A percentile compares a stretch with the other conserved stretches of the same genome.
Evolutionary conservation across 1,284 basidiomycete genomes (phyloP).

Genomic region (Macrocybe sp.): DNA sequence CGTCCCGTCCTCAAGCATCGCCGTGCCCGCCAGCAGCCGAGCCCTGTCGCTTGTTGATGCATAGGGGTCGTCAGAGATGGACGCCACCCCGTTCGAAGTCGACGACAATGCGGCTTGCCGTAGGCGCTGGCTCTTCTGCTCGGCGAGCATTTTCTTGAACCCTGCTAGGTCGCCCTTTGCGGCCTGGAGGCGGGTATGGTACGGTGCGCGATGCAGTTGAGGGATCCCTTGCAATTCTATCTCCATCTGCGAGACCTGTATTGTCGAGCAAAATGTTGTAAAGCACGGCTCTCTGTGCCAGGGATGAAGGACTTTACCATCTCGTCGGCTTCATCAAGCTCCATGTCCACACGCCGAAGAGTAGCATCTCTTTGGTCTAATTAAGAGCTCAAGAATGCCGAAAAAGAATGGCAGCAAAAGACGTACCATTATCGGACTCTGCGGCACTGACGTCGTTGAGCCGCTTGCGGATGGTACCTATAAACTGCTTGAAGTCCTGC

Average conservation of each 20-base stretch:
- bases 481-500: constrained; percentile 73
- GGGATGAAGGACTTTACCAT: constrained; percentile 53
- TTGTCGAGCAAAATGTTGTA: background rate
- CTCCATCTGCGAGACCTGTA: constrained; percentile 96
- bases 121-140: constrained; percentile 51
- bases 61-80: constrained; percentile 80
- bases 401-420: background rate
- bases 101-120: constrained; percentile 59
- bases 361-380: constrained; percentile 82
- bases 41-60: constrained; percentile 62
- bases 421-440: constrained; percentile 23
- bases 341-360: constrained; percentile 86
- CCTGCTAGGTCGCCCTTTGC: constrained; percentile 70
- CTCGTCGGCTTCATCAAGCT: constrained; percentile 97
- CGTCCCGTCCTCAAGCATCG: constrained; percentile 73
- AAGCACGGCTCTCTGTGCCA: background rate
- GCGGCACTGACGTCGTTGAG: constrained; percentile 62
- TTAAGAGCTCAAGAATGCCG: background rate
- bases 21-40: constrained; percentile 73
- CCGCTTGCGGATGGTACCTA: constrained; percentile 62
- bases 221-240: constrained; percentile 98
- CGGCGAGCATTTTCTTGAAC: constrained; percentile 77
- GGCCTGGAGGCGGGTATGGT: constrained; percentile 66
- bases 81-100: constrained; percentile 33
- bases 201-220: constrained; percentile 71